Evolutionary conservation across 2,329 filamentous ascomycete genomes (phyloP), one percentile per base, ranked within the genome.

Genomic region (Diaporthe helianthi): DNA sequence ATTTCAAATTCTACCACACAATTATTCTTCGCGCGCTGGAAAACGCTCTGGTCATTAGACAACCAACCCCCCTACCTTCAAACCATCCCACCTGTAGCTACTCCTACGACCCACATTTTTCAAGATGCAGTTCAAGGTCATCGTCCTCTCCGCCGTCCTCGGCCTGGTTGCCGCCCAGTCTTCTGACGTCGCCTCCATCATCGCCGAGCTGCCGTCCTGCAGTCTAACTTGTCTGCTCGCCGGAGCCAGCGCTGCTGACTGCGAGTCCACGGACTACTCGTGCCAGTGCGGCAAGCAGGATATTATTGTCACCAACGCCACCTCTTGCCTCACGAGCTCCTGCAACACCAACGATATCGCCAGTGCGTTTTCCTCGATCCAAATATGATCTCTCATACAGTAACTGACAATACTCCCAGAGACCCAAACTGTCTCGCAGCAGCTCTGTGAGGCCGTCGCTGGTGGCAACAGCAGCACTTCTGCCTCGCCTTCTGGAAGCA

Each of bases 91-190:
- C 65, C 36, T 65, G 65, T 68, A 68, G 65, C 58, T 68, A 53
- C 69, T 60, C 61, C 52, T 49, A 63, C 60, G 38, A 61, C 54
- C 60, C 52, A 63, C 26, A 53, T 12, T 15, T 22, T 22, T 19
- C 64, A 68, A 70, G 17, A 71, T 71, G 70, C 70, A 71, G 60
- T 70, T 70, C 70, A 71, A 51, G 64, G 52, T 52, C 31, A 65
- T 70, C 53, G 60, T 54, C 47, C 68, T 71, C 52, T 69, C 68
- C 26, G 36, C 53, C 53, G 24, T 68, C 41, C 8, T 70, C 68
- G 53, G 68, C 68, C 58, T 71, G 55, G 70, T 54, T 38, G 58
- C 60, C 31, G 55, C 70, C 46, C 58, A 69, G 26, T 68, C 65
- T 41, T 60, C 54, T 41, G 63, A 70, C 24, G 47, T 65, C 26